phyloP scores from a whole-genome alignment of 2,329 filamentous ascomycete genomes.

The Stenocarpella maydis region DNA sequence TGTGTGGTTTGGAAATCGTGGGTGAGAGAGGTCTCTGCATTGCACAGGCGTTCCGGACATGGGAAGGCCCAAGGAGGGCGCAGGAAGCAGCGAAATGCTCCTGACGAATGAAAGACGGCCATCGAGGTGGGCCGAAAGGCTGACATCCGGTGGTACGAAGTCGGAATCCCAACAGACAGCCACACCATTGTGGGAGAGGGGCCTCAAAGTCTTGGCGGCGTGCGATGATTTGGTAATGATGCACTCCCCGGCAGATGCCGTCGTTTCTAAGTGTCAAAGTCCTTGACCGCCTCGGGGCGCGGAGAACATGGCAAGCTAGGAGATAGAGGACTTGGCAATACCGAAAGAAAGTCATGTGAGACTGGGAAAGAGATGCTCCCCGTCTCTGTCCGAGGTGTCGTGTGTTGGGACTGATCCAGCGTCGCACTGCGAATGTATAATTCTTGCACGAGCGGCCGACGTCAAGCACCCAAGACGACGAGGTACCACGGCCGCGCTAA shows the following conservation, averaged over 20 bases:
- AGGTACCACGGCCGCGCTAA: not conserved
- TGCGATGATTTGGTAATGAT: slow-evolving; percentile 21
- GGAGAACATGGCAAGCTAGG: slow-evolving; percentile 24
- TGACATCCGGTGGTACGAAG: slow-evolving; percentile 13
- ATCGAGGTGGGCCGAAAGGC: slow-evolving; percentile 12
- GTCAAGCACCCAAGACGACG: not conserved
- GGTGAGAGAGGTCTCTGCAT: slow-evolving; percentile 47
- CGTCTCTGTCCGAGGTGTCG: not conserved
- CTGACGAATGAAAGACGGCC: slow-evolving; percentile 6
- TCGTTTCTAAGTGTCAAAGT: slow-evolving; percentile 14
- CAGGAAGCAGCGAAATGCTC: slow-evolving; percentile 20
- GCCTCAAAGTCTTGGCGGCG: slow-evolving; percentile 28
- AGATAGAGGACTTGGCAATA: slow-evolving; percentile 30
- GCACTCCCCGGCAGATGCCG: slow-evolving; percentile 15
- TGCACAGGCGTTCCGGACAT: slow-evolving; percentile 49
- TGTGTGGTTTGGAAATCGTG: slow-evolving; percentile 39
- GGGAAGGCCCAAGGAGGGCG: slow-evolving; percentile 10
- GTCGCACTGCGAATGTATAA: slow-evolving; percentile 14
- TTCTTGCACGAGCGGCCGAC: not conserved
- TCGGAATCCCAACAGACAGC: slow-evolving; percentile 10
- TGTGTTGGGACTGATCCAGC: slow-evolving; percentile 18
- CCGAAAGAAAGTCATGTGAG: slow-evolving; percentile 25
- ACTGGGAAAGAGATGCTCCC: not conserved
- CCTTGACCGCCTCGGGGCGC: slow-evolving; percentile 25
- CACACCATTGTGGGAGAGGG: slow-evolving; percentile 21